Base-by-base conservation (phyloP, 192 early-diverging fungal genomes). In the Linnemannia exigua region DNA sequence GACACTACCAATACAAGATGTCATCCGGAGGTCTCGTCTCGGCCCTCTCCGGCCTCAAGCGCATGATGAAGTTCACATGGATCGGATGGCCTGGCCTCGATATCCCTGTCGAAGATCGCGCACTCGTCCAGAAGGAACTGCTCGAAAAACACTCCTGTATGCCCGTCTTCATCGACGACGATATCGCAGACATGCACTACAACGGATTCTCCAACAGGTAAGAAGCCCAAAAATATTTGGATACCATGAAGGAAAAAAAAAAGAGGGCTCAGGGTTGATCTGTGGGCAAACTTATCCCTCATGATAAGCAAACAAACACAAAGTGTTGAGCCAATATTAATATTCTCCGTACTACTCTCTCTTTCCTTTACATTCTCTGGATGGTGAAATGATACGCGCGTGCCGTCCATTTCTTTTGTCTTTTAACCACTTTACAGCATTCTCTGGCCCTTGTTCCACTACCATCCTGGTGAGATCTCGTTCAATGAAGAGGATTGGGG, bases 401-500 rank as follows among this genome's bases (percentile, higher is more conserved):
- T 15, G 33, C n/a, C n/a, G n/a, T 74, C 8, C 37, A 14, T 33
- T 69, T 46, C 37, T 71, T 9, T 12, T 16, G 15, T 68, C 51
- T 11, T 35, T 47, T 15, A 16, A 36, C 25, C 37, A 68, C 68
- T 28, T 44, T 28, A 47, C 87, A 97, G 96, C 82, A 98, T 99
- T 74, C 93, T 99, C 51, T 99, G 98, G 99, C 99, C 99, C 8
- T 90, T 99, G 69, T 99, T 99, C 91, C 99, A 99, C 89, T 99
- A 99, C 89, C 97, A 99, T 81, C 97, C 98, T 15, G 97, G 98
- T 67, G 99, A 99, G 90, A 98, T 99, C 81, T 93, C 94, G 9
- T 99, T 99, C 81, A 95, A 97, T 87, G 95, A 97, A 84, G 92
- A 93, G 14, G 94, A 96, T 87, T 99, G 97, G 97, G 95, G 97